Evolutionary conservation across 2,329 filamentous ascomycete species (phyloP), one percentile per base, ranked within the genome.

Genomic region (Cladorrhinum sp.): DNA sequence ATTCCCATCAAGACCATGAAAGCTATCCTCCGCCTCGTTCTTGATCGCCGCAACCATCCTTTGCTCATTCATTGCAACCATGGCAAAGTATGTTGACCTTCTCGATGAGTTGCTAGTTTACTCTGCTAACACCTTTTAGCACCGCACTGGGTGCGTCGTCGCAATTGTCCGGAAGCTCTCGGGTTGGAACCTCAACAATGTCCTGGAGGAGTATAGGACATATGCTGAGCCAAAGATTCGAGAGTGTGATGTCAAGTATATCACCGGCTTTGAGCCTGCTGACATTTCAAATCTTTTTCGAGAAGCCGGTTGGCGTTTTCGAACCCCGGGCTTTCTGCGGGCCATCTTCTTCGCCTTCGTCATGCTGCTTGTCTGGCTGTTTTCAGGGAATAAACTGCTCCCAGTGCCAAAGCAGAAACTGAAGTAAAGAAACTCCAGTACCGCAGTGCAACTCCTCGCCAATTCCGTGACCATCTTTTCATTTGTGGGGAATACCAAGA

Each of bases 61-160:
- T 75, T 97, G 10, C 80, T 96, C 41, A 83, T 97, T 51, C 93
- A 97, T 74, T 97, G 93, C 81, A 97, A 96, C 72, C 93, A 96
- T 67, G 93, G 93, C 71, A 95, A 88, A 76, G 85, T 87, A 74
- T 65, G 76, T 68, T 58, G 23, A 16, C 10, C 16, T 16, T 41
- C 13, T 12, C n/a, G n/a, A 50, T 29, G 29, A 3, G 20, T 18
- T 25, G 2, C 7, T 4, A 10, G 18, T 50, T 23, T 16, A 54
- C 20, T 4, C 12, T 36, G 24, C 58, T 61, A 52, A 60, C 36
- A 2, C 8, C 7, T 32, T 45, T 12, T 63, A 91, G 82, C 93
- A 97, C 71, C 89, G 93, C 60, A 96, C 93, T 18, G 93, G 93
- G 22, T 96, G 92, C 70, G 88, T 95, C n/a, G 83, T 93, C 53